Evolutionary conservation across 306 rosid species (phyloP), one percentile per base, ranked within the genome.

Genomic region (Mimosa bimucronata): DNA sequence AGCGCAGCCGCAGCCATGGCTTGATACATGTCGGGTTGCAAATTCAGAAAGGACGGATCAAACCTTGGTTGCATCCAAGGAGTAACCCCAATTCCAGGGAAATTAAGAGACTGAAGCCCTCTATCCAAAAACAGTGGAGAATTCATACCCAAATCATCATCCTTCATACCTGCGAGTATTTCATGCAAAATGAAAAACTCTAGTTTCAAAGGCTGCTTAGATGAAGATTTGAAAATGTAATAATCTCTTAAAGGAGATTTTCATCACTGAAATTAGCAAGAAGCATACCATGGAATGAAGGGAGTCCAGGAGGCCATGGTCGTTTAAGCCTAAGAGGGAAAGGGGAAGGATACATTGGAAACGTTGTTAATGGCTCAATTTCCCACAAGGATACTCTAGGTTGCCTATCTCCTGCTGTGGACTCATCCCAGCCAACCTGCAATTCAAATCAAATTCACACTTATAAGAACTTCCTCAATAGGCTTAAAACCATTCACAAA

Each of bases 361-460:
- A 95, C 18, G 99, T 93, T 12, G 99, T 95, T 79, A 95, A 81
- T 16, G 99, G 99, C 82, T 95, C 99, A 83, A 93, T 91, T 84
- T 95, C 99, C 99, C 99, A 95, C 23, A 95, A 71, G 25, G 99
- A 91, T 16, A 95, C 99, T 84, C 99, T 89, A 57, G 99, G 98
- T 81, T 95, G 99, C 82, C 97, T 91, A 75, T 95, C 99, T 62
- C 98, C 99, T 15, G 99, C 98, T 3, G 99, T 93, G 37, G 99
- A 95, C 84, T 95, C 99, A 78, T 95, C 99, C 99, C 99, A 95
- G 57, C 99, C 99, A 79, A 95, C 99, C 99, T 95, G 86, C 86
- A 88, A 72, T 78, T 41, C 71, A 82, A 78, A 69, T 37, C 73
- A 71, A 64, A 25, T 18, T 38, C 68, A 16, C 79, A 4, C 55